Base-by-base conservation (phyloP, 257 asterid species). In the Cordia subcordata region DNA sequence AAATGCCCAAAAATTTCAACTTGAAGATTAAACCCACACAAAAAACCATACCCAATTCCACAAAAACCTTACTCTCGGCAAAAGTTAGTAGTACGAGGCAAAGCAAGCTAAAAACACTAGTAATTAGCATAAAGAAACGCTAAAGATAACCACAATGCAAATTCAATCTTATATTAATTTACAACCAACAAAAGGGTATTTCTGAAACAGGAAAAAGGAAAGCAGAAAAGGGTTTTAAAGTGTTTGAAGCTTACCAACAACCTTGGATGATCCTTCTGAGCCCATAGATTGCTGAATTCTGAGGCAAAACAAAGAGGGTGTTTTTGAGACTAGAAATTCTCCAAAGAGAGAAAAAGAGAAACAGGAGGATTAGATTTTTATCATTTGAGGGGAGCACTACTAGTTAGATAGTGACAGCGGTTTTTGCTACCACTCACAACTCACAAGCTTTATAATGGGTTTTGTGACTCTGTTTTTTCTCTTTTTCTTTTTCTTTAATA, bases 251-350 rank as follows among this genome's bases (percentile, higher is more conserved):
- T 80, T 68, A 87, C 96, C 94, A 16, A 85, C 87, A 68, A 87
- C 87, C 37, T 57, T 68, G 5, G 94, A 80, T 27, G 94, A 71
- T 64, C 78, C 88, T 70, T 85, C 91, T 8, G 94, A 73, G 50
- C 74, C 85, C 88, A 82, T 82, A 27, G 72, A 76, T 63, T 52
- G 79, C 61, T 63, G 70, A 77, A 71, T 65, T 77, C 12, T 15
- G 18, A 40, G 63, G 60, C 22, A 42, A 42, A 42, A 3, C 14
- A 53, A 57, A 20, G 10, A 44, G 14, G 16, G 62, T 61, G 13
- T 13, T 32, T 47, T 59, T 45, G 2, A 22, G 44, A 11, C 10
- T 4, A 2, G 47, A 42, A 2, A 27, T 27, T 27, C 6, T 27
- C 6, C 3, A 42, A 42, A 8, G 47, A 8, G 10, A 42, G 47